Evolutionary conservation across 768 basidiomycete genomes (phyloP), one percentile per base, ranked within the genome.

Genomic region (Clavulina sp.): DNA sequence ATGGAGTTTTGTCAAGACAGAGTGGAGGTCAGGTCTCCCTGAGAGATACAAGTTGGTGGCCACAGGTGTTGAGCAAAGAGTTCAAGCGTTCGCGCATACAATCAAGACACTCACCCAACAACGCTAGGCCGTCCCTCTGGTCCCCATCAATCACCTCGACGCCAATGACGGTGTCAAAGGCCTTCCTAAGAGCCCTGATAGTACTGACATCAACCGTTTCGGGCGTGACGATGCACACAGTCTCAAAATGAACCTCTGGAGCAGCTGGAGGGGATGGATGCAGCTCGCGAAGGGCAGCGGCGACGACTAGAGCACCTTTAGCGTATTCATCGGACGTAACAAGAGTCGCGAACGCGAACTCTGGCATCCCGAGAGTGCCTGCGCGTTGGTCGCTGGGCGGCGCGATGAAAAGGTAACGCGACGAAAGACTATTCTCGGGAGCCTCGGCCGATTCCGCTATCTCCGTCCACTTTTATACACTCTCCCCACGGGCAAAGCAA

Each of bases 1-100:
- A 66, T 99, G 95, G 52, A 99, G 70, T 66, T 99, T 99, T 54
- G 95, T 96, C 66, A 97, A 77, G 66, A 92, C 88, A 55, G 84
- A 79, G 62, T 80, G 75, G 54, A 99, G 80, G 69, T 99, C 93
- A 26, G 79, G 86, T 54, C 95, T 91, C 61, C 95, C 93, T 97
- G 64, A 41, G 32, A 49, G 26, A 48, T 16, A 36, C 50, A 56
- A 31, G 29, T 24, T 24, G 23, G 24, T 13, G 18, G 19, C 19
- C 34, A 38, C 9, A 38, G n/a, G n/a, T n/a, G n/a, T 38, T 38
- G 9, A 38, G 34, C 19, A 19, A 38, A 38, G 7, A 19, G 48
- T 13, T 18, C 26, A 13, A 49, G 7, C 13, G 43, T 9, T 16
- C 13, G 26, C 9, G 26, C 24, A 46, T 9, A 23, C 16, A 26